These are phyloP conservation scores for Backusella luteola DNA, from an alignment of 192 early-diverging fungal genomes.

Conservation along the genomic window DNA sequence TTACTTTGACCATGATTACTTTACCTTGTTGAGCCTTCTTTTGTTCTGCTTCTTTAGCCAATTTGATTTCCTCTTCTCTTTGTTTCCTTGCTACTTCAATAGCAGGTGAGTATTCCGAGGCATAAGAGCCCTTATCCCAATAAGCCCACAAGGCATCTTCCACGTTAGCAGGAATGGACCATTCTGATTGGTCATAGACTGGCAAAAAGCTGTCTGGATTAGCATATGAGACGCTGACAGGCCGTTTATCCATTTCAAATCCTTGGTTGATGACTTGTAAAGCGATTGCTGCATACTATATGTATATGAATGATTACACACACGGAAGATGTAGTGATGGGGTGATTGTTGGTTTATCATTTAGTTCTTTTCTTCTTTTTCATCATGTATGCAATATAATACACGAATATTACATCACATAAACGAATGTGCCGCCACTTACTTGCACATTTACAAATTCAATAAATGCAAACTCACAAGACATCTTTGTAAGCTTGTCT, in stretches of 20 bases:
- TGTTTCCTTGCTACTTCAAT: slow-evolving; percentile 7
- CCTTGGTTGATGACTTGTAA: slow-evolving; percentile 21
- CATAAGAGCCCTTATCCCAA: slow-evolving; percentile 64
- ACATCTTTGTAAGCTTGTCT: slow-evolving; percentile 55
- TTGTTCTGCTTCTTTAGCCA: slow-evolving; percentile 13
- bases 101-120: neutral
- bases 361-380: neutral
- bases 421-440: slow-evolving; percentile 7
- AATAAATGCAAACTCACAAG: slow-evolving; percentile 64
- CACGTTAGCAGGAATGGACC: slow-evolving; percentile 43
- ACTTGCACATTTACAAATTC: slow-evolving; percentile 53
- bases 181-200: slow-evolving; percentile 58
- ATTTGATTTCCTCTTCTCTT: slow-evolving; percentile 2
- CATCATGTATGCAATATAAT: neutral
- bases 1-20: neutral
- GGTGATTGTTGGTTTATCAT: neutral
- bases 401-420: neutral
- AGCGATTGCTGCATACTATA: slow-evolving; percentile 35
- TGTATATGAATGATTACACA: neutral
- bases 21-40: slow-evolving; percentile 5
- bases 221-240: slow-evolving; percentile 51
- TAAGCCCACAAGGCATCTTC: slow-evolving; percentile 51
- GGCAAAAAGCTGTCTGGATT: slow-evolving; percentile 57
- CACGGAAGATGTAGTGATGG: neutral
- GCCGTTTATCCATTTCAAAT: slow-evolving; percentile 46